Conservation (phyloP, 2,329 filamentous ascomycete genomes). For the Zopfia rhizophila region DNA sequence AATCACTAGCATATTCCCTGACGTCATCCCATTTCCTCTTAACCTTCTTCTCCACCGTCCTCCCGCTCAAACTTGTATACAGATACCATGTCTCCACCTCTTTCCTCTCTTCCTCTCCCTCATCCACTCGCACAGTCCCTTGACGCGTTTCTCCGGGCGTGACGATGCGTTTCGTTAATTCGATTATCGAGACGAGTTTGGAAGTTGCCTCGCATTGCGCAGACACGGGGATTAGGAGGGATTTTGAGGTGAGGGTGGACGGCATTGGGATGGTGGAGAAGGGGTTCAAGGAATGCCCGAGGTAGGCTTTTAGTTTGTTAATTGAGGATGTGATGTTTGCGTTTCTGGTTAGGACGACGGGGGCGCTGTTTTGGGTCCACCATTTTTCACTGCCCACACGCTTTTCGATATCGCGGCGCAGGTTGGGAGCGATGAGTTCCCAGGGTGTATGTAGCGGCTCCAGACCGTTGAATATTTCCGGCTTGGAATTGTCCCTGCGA, state of each 20-base stretch:
- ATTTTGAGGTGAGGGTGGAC: slow-evolving; percentile 8
- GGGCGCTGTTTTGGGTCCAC: slow-evolving; percentile 17
- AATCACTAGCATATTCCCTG: not conserved
- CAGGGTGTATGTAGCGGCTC: too few relatives aligned
- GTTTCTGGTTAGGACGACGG: slow-evolving; percentile 32
- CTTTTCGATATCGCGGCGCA: not conserved
- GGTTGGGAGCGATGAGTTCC: not conserved
- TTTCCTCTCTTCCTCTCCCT: slow-evolving; percentile 4
- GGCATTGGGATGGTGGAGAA: slow-evolving; percentile 12
- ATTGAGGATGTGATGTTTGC: slow-evolving; percentile 33
- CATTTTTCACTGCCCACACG: not conserved
- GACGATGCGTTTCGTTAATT: slow-evolving; percentile 28
- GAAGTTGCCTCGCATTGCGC: slow-evolving; percentile 33
- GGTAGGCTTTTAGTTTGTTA: slow-evolving; percentile 21
- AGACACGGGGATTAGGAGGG: slow-evolving; percentile 26
- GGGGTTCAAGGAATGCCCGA: slow-evolving; percentile 18
- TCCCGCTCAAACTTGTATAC: slow-evolving; percentile 29
- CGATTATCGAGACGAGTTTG: slow-evolving; percentile 34
- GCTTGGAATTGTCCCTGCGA: not conserved
- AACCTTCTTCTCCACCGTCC: slow-evolving; percentile 16
- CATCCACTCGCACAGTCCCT: too few relatives aligned
- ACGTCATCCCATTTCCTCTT: not conserved
- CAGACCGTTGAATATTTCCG: too few relatives aligned
- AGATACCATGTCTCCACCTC: slow-evolving; percentile 26
- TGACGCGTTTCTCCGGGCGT: too few relatives aligned